Conservation (phyloP, 352 stramenopile species). For the Phytophthora foliorum region DNA sequence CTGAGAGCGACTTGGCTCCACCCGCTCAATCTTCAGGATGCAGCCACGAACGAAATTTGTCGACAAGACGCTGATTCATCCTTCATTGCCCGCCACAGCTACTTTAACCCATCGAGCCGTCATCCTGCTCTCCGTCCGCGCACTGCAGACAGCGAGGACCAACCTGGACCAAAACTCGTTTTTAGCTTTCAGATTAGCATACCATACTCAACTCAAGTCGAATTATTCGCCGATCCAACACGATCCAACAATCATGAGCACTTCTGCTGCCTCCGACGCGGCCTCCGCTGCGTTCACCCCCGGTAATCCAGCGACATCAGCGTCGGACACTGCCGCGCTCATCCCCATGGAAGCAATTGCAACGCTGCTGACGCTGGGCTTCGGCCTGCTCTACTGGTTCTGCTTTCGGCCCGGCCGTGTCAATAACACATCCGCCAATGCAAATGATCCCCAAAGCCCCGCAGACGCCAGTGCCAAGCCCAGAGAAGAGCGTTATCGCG, state of each 20-base stretch:
- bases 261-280: constrained; percentile 14
- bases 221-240: too few species aligned
- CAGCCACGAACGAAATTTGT: too few species aligned
- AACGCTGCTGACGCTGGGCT: constrained; percentile 17
- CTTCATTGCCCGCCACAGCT: too few species aligned
- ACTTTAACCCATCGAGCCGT: too few species aligned
- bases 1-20: too few species aligned
- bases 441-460: neutral
- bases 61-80: too few species aligned
- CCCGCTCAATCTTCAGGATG: too few species aligned
- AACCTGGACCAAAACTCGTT: too few species aligned
- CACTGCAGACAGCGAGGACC: too few species aligned
- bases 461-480: neutral
- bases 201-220: too few species aligned
- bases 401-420: constrained; percentile 14
- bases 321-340: neutral
- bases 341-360: constrained; percentile 17
- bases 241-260: constrained; percentile 15
- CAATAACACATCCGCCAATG: neutral
- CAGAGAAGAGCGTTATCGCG: constrained; percentile 22
- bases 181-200: too few species aligned
- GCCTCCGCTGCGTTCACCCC: neutral
- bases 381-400: constrained; percentile 35
- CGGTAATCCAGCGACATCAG: neutral
- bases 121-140: too few species aligned